Evolutionary conservation across 495 filamentous ascomycete genomes (phyloP).

Genomic region (Neurospora sp.): DNA sequence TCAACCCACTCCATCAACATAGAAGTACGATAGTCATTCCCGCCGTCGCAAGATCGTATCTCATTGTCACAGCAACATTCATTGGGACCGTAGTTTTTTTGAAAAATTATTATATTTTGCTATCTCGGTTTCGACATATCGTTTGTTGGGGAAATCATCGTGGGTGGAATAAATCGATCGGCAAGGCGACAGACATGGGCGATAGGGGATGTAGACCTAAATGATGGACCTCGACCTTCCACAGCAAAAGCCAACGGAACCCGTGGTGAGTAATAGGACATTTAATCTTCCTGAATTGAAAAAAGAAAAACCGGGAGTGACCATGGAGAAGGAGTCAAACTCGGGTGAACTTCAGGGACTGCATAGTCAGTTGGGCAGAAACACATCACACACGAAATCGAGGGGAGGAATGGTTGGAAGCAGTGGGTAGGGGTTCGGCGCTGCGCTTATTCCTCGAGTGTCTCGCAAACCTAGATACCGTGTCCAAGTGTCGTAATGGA

Average conservation of each 20-base stretch:
- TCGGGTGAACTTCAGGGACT: slow-evolving; percentile 15
- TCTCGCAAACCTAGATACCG: neutral
- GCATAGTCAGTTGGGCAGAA: neutral
- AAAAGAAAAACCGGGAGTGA: slow-evolving; percentile 36
- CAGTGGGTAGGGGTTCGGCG: neutral
- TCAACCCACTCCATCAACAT: neutral
- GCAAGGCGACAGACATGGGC: neutral
- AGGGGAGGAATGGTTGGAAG: slow-evolving; percentile 9
- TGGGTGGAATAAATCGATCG: neutral
- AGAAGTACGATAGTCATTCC: neutral
- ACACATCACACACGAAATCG: slow-evolving; percentile 9
- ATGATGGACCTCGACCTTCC: slow-evolving; percentile 39
- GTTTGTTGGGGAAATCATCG: neutral
- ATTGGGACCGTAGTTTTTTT: neutral
- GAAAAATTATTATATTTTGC: neutral
- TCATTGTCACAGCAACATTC: neutral
- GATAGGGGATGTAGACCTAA: slow-evolving; percentile 27
- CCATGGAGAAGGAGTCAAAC: slow-evolving; percentile 32
- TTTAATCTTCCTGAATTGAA: slow-evolving; percentile 36
- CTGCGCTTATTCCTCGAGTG: neutral
- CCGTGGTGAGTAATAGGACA: slow-evolving; percentile 42
- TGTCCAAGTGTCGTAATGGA: neutral
- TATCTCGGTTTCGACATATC: neutral
- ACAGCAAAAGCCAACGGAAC: slow-evolving; percentile 27
- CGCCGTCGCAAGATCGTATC: neutral